Evolutionary conservation across 257 asterid species (phyloP).

Genomic region (Capsicum rhomboideum): DNA sequence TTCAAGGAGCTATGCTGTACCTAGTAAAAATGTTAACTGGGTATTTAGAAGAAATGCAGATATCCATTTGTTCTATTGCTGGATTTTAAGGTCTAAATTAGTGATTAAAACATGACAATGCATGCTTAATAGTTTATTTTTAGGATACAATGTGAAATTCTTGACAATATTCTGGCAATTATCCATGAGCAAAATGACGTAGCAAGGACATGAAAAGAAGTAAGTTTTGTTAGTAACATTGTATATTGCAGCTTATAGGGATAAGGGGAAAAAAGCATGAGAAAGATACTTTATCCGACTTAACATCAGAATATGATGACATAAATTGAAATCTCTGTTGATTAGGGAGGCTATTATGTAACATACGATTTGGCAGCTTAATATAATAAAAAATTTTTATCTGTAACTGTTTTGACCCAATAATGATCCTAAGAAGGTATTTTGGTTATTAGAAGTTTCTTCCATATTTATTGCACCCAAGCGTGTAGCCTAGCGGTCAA

Average conservation of each 20-base stretch:
- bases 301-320: background rate
- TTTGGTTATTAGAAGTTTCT: background rate
- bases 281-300: background rate
- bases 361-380: background rate
- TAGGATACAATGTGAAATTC: background rate
- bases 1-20: background rate
- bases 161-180: background rate
- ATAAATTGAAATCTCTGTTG: background rate
- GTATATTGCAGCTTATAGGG: background rate
- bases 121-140: background rate
- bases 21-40: background rate
- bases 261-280: background rate
- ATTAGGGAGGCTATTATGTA: background rate
- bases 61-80: background rate
- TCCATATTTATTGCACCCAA: background rate
- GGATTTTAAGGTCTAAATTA: background rate
- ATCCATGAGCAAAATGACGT: background rate
- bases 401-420: background rate
- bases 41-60: background rate
- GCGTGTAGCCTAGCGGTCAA: background rate
- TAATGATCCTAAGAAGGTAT: background rate
- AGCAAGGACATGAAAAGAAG: background rate
- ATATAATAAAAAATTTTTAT: background rate
- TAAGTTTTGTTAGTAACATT: background rate
- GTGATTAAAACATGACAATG: background rate